These are phyloP conservation scores for Microbotryomycetes sp. DNA, from an alignment of 1,284 basidiomycete species.

Conservation along the genomic window DNA sequence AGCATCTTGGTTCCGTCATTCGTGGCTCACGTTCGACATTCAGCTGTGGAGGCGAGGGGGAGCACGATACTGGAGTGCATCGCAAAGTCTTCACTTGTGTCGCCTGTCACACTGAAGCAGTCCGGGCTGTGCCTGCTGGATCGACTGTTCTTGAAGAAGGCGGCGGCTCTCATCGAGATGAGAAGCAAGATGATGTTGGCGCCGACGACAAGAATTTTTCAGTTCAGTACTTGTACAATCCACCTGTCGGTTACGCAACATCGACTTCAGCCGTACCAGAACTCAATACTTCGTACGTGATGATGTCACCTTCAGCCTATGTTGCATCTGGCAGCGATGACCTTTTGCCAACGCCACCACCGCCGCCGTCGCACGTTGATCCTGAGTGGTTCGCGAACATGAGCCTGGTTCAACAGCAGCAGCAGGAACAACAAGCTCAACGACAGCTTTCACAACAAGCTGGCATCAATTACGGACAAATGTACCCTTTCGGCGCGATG, in stretches of 20 bases:
- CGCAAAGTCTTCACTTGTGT: slow-evolving; percentile 8
- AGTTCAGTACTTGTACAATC: slow-evolving; percentile 19
- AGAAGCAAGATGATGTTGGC: not conserved
- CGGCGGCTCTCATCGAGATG: not conserved
- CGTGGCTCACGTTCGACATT: not conserved
- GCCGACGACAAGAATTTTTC: slow-evolving; percentile 6
- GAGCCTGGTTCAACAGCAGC: no score
- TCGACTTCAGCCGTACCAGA: not conserved
- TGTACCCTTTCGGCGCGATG: no score
- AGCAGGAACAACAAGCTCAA: no score
- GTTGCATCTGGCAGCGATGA: no score
- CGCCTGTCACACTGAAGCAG: slow-evolving; percentile 3
- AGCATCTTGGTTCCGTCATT: not conserved
- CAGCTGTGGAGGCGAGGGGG: not conserved
- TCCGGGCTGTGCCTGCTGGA: not conserved
- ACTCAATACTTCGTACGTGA: no score
- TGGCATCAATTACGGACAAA: no score
- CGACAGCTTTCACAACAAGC: no score
- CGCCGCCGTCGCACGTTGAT: no score
- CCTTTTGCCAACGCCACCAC: no score
- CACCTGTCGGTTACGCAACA: not conserved
- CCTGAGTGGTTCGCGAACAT: no score
- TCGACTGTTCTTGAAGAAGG: not conserved
- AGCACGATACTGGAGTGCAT: not conserved
- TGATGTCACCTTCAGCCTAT: no score